Percentiles rank a stretch among this genome's conserved stretches.
Conservation (phyloP, 768 basidiomycete genomes). For the Mycena maculata region DNA sequence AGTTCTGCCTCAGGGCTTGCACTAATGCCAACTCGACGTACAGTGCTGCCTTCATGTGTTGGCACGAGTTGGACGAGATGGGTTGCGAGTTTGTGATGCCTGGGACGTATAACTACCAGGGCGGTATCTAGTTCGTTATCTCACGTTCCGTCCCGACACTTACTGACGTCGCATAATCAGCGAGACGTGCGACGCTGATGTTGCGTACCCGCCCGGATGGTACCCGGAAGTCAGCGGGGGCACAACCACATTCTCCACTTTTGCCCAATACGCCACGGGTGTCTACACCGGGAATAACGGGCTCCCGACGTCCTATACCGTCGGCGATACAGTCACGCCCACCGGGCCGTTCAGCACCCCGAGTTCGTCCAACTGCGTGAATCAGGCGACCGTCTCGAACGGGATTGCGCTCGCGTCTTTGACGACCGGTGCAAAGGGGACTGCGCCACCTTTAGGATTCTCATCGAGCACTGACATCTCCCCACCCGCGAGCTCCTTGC, state of each 20-base stretch:
- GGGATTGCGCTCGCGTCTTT: conserved; percentile 46
- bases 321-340: conserved; percentile 53
- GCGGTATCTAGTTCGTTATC: conserved; percentile 48
- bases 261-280: conserved; percentile 56
- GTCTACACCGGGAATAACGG: conserved; percentile 43
- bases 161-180: conserved; percentile 29
- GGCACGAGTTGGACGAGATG: conserved; percentile 32
- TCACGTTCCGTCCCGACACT: background rate
- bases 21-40: conserved; percentile 57
- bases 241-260: conserved; percentile 53
- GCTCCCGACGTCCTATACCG: conserved; percentile 44
- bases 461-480: background rate
- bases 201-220: conserved; percentile 35
- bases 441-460: conserved; percentile 7
- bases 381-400: conserved; percentile 50
- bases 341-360: conserved; percentile 49
- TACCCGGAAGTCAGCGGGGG: conserved; percentile 37
- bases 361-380: conserved; percentile 53
- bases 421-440: conserved; percentile 3
- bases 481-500: background rate
- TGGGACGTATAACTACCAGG: conserved; percentile 55
- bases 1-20: conserved; percentile 56
- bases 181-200: conserved; percentile 56
- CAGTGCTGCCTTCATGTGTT: conserved; percentile 32
- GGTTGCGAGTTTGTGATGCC: conserved; percentile 60